phyloP scores from a whole-genome alignment of 2,329 filamentous ascomycete genomes.

The Tolypocladium guangdongense region DNA sequence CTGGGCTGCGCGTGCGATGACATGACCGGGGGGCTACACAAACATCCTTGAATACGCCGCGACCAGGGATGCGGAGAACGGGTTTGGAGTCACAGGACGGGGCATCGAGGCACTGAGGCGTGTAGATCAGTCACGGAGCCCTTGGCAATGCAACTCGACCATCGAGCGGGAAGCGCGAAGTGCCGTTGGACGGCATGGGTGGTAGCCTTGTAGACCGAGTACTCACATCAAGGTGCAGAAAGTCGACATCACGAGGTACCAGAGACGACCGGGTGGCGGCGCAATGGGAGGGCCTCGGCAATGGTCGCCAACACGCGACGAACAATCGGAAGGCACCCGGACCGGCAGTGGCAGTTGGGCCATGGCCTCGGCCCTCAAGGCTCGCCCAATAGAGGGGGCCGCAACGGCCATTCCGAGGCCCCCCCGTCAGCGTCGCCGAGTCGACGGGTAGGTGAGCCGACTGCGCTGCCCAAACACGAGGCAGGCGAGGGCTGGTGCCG shows the following conservation, averaged over 20 bases:
- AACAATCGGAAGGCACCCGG: not conserved
- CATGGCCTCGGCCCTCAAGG: too few species aligned
- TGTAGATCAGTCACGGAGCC: not conserved
- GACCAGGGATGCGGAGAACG: not conserved
- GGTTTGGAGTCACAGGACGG: not conserved
- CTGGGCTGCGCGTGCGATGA: not conserved
- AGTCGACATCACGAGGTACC: not conserved
- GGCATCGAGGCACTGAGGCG: not conserved
- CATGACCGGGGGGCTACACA: not conserved
- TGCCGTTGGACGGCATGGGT: not conserved
- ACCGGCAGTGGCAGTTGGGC: not conserved
- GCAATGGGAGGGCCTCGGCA: not conserved
- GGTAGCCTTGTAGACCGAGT: not conserved
- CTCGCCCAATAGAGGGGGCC: not conserved
- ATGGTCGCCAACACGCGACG: not conserved
- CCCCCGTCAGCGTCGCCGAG: not conserved
- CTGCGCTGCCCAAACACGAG: not conserved
- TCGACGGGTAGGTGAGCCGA: not conserved
- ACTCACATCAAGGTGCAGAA: not conserved
- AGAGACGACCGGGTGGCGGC: not conserved
- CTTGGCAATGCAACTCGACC: not conserved
- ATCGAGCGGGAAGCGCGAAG: not conserved
- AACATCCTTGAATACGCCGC: not conserved
- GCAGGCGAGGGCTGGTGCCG: not conserved
- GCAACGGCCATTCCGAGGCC: not conserved